Evolutionary conservation across 805 yeast genomes (phyloP).

Genomic region (Metschnikowia aberdeeniae): DNA sequence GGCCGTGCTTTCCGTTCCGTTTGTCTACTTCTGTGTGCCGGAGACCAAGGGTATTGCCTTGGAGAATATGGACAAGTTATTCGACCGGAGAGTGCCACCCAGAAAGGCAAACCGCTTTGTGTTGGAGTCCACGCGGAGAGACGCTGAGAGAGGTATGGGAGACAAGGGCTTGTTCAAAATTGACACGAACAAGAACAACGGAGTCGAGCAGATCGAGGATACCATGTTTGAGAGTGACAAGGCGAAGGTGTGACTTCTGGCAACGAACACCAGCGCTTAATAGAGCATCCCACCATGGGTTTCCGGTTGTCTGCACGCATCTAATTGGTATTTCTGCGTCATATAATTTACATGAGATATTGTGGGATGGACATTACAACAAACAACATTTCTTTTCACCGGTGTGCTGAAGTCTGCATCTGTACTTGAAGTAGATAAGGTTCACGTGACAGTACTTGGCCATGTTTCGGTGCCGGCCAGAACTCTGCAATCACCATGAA

Average conservation of each 20-base stretch:
- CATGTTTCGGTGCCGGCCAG: too few relatives aligned
- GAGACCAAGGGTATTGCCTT: slow-evolving; percentile 38
- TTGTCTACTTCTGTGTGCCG: slow-evolving; percentile 35
- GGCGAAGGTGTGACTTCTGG: slow-evolving; percentile 1
- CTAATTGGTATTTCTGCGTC: not conserved
- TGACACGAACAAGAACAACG: slow-evolving; percentile 21
- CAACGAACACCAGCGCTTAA: not conserved
- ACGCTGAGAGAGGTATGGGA: slow-evolving; percentile 14
- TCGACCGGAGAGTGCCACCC: slow-evolving; percentile 21
- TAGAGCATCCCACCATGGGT: not conserved
- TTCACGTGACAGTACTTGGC: too few relatives aligned
- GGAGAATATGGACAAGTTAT: slow-evolving; percentile 29
- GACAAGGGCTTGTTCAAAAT: slow-evolving; percentile 18
- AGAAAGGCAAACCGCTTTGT: slow-evolving; percentile 21
- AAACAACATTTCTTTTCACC: too few relatives aligned
- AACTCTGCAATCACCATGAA: too few relatives aligned
- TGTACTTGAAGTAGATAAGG: too few relatives aligned
- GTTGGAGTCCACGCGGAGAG: slow-evolving; percentile 16
- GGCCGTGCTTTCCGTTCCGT: slow-evolving; percentile 32
- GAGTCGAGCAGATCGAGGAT: slow-evolving; percentile 19
- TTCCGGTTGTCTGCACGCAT: too few relatives aligned
- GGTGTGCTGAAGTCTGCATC: too few relatives aligned
- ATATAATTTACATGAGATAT: not conserved
- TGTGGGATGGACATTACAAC: too few relatives aligned
- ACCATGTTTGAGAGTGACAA: slow-evolving; percentile 1